Evolutionary conservation across 2,329 filamentous ascomycete genomes (phyloP).

Genomic region (Venturia effusa): DNA sequence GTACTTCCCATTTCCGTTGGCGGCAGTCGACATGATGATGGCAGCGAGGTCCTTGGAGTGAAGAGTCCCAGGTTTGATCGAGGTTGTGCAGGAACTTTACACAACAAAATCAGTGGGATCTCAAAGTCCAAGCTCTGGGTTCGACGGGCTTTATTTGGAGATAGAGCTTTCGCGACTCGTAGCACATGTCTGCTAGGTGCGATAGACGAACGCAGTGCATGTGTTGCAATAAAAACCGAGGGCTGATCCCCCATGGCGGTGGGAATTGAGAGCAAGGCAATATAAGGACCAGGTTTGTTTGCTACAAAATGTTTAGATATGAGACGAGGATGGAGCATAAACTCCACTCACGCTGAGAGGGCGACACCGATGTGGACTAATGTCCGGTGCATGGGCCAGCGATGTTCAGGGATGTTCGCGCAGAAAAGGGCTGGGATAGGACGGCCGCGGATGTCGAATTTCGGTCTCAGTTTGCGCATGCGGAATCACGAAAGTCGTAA

Average conservation of each 20-base stretch:
- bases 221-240: conserved; percentile 10
- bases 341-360: neutral
- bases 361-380: neutral
- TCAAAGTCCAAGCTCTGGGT: neutral
- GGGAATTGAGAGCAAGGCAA: neutral
- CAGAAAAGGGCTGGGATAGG: neutral
- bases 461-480: neutral
- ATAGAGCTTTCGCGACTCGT: neutral
- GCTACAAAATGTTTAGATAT: conserved; percentile 5
- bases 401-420: neutral
- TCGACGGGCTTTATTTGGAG: neutral
- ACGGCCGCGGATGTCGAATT: conserved; percentile 4
- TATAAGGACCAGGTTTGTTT: conserved; percentile 5
- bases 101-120: neutral
- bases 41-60: neutral
- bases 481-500: neutral
- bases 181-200: neutral
- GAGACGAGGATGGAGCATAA: conserved; percentile 1
- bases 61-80: neutral
- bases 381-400: neutral
- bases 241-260: neutral
- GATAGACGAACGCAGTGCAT: neutral
- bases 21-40: conserved; percentile 4
- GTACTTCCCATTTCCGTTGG: neutral
- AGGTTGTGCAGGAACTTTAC: neutral